Percentiles rank a stretch among this genome's conserved stretches.
Evolutionary conservation across 108 stramenopile species (phyloP).

Genomic region (Cyclotella baltica): DNA sequence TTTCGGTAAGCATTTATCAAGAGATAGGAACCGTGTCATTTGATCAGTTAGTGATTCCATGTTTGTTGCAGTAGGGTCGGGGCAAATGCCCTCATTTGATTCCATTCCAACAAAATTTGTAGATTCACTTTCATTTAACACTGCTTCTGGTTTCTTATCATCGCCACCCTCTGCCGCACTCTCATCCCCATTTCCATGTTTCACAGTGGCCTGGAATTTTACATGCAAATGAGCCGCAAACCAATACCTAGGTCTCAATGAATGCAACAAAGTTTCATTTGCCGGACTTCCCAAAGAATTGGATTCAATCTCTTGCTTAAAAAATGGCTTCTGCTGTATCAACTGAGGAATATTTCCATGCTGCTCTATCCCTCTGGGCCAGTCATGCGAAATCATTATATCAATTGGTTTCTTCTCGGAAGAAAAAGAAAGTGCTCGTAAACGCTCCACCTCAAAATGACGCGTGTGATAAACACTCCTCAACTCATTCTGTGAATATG

Average conservation of each 20-base stretch:
- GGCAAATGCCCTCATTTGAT: constrained; percentile 54
- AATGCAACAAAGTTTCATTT: constrained; percentile 78
- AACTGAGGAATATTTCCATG: constrained; percentile 81
- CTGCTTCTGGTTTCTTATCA: background rate
- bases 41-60: constrained; percentile 67
- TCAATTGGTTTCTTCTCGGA: constrained; percentile 56
- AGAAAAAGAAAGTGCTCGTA: constrained; percentile 57
- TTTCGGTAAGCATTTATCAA: constrained; percentile 98
- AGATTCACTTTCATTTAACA: constrained; percentile 18
- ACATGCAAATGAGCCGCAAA: constrained; percentile 98
- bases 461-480: constrained; percentile 96
- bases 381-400: constrained; percentile 95
- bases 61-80: constrained; percentile 34
- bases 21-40: constrained; percentile 94
- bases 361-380: constrained; percentile 94
- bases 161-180: background rate
- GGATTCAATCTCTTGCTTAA: constrained; percentile 81
- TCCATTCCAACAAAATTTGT: constrained; percentile 69
- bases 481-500: constrained; percentile 73
- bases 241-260: constrained; percentile 92
- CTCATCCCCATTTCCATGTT: constrained; percentile 52
- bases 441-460: constrained; percentile 83
- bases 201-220: constrained; percentile 91
- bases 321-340: constrained; percentile 84
- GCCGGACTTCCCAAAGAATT: constrained; percentile 94